Base-by-base conservation (phyloP, 768 basidiomycete species). In the Kwoniella mangroviensis region DNA sequence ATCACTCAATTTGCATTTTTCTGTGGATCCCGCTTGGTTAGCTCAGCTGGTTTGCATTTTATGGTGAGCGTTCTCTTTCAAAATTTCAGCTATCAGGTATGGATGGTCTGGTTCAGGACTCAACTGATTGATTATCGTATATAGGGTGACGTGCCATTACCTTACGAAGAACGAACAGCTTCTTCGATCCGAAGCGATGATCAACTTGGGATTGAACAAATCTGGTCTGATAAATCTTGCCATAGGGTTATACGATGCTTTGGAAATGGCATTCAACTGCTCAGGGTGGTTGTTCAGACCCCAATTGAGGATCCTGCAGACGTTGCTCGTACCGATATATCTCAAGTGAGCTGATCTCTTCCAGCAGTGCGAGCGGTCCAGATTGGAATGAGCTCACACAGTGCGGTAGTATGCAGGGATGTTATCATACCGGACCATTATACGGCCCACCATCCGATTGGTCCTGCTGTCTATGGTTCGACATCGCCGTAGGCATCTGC, bases 21-120 rank as follows among this genome's bases (percentile, higher is more conserved):
- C 65, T 9, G 40, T 57, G 7, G 65, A 66, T 66, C 65, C 65
- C 7, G 65, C 65, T 41, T 66, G 65, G 65, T 22, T 66, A 22
- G 65, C 65, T 40, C 52, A 45, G 22, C 43, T 67, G 34, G 19
- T 34, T n/a, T 22, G 42, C 21, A 56, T 59, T 21, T 52, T 67
- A 26, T 67, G 65, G 65, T 67, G 21, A 26, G 65, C 34, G 24
- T 28, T 15, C 41, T 15, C 54, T 56, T 57, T 42, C 26, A 22
- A 21, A 15, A 28, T n/a, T 49, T 21, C 17, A 34, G 34, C 34
- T 34, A 34, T 6, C 9, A 34, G 34, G 34, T 34, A 34, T 34
- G 34, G 34, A 34, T 34, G 34, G 34, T 7, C 1, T 34, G 34
- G 34, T 34, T 34, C 34, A 6, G 6, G 34, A 5, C 6, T 34